Evolutionary conservation across 75 land plant genomes (phyloP).

Genomic region (Pseudotsuga menziesii): DNA sequence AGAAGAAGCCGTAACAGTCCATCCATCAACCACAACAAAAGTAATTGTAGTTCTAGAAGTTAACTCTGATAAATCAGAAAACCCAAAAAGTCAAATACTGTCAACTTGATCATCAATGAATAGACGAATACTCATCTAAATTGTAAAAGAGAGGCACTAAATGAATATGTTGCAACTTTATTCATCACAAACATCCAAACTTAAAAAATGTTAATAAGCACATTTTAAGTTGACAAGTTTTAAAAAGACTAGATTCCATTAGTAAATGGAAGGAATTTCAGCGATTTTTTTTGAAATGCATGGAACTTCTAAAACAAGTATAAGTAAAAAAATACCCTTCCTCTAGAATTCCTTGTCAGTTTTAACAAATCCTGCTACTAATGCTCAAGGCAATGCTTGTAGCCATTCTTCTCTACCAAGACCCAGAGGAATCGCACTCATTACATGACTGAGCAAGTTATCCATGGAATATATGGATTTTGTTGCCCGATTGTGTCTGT

Average conservation of each 20-base stretch:
- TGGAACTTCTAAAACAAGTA: too few relatives aligned
- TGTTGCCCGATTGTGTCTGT: constrained; percentile 90
- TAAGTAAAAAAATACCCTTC: constrained; percentile 56
- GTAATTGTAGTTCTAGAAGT: constrained; percentile 92
- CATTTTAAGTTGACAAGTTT: background rate
- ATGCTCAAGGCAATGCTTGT: constrained; percentile 75
- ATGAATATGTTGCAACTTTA: background rate
- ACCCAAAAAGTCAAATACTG: background rate
- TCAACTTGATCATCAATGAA: background rate
- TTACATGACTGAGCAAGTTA: constrained; percentile 66
- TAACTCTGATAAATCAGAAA: constrained; percentile 54
- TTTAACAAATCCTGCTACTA: constrained; percentile 92
- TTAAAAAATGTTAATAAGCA: background rate
- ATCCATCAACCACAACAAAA: constrained; percentile 87
- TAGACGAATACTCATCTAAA: background rate
- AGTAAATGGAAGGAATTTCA: background rate
- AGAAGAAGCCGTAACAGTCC: constrained; percentile 87
- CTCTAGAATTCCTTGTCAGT: constrained; percentile 86
- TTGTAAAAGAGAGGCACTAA: background rate
- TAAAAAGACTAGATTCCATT: constrained; percentile 1
- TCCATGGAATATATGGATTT: constrained; percentile 83
- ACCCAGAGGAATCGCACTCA: constrained; percentile 68
- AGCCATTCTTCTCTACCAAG: constrained; percentile 90
- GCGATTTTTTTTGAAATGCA: too few relatives aligned
- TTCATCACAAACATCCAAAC: background rate